A percentile compares a stretch with the other conserved stretches of the same genome.
phyloP scores from a whole-genome alignment of 2,329 filamentous ascomycete species.

The Phaeoacremonium minimum region DNA sequence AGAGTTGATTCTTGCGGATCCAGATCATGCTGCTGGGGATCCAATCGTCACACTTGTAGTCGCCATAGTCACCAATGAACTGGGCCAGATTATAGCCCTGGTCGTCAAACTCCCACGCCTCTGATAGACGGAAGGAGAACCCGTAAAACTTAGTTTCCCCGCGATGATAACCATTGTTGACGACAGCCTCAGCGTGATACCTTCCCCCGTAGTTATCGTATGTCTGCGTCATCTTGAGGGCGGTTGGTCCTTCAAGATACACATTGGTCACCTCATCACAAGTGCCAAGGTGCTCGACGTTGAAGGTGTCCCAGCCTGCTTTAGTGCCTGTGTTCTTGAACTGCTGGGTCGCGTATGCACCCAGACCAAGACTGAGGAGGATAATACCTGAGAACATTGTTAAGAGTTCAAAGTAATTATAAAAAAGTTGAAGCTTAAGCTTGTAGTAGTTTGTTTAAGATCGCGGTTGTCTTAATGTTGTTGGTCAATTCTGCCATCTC shows the following conservation, averaged over 20 bases:
- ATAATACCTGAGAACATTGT: too few species aligned
- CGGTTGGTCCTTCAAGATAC: conserved; percentile 27
- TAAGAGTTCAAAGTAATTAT: too few species aligned
- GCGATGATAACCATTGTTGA: conserved; percentile 36
- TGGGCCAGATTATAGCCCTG: conserved; percentile 44
- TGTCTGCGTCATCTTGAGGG: conserved; percentile 40
- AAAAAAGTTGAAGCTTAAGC: too few species aligned
- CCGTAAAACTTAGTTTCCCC: conserved; percentile 43
- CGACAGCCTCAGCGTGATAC: conserved; percentile 43
- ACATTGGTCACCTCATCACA: conserved; percentile 35
- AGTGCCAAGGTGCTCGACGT: conserved; percentile 34
- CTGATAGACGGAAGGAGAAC: conserved; percentile 43
- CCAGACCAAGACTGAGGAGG: neutral
- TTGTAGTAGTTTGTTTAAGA: too few species aligned
- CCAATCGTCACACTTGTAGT: conserved; percentile 37
- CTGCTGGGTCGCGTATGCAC: conserved; percentile 15
- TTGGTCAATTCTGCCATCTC: too few species aligned
- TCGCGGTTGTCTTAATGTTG: too few species aligned
- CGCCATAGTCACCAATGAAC: conserved; percentile 44
- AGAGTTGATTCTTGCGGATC: conserved; percentile 36
- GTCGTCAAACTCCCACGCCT: conserved; percentile 38
- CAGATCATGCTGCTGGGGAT: conserved; percentile 46
- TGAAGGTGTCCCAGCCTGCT: conserved; percentile 32
- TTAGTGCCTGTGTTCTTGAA: conserved; percentile 37
- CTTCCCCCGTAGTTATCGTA: conserved; percentile 37